phyloP scores from a whole-genome alignment of 2,329 filamentous ascomycete genomes.

The Trichoderma sp. region DNA sequence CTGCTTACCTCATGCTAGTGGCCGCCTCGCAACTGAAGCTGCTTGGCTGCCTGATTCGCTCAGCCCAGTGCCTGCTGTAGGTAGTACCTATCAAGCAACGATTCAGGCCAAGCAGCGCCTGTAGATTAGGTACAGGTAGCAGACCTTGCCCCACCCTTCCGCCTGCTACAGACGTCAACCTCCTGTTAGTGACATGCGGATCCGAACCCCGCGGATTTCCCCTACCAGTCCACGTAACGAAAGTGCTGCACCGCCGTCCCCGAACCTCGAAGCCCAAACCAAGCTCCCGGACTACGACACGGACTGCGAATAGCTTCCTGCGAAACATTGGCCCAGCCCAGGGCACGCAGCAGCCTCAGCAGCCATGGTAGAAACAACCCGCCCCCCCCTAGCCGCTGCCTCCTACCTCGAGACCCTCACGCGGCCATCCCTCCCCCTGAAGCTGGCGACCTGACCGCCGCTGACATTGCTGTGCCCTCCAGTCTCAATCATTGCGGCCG shows the following conservation, averaged over 20 bases:
- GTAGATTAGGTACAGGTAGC: too few species aligned
- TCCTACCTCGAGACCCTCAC: neutral
- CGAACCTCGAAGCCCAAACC: neutral
- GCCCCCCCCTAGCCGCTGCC: neutral
- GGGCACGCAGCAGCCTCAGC: constrained; percentile 23
- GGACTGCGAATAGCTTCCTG: constrained; percentile 23
- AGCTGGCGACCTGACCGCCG: constrained; percentile 14
- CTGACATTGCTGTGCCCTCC: constrained; percentile 14
- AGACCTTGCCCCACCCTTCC: constrained; percentile 22
- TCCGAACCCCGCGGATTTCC: constrained; percentile 25
- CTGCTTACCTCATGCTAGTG: neutral
- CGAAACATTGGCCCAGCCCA: constrained; percentile 13
- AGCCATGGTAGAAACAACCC: constrained; percentile 21
- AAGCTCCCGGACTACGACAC: constrained; percentile 4
- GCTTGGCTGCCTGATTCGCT: neutral
- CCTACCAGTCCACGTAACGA: constrained; percentile 10
- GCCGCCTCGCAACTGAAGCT: neutral
- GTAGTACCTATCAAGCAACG: neutral
- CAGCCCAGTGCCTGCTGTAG: too few species aligned
- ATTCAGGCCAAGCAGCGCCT: neutral
- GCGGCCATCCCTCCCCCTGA: neutral
- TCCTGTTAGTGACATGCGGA: constrained; percentile 19
- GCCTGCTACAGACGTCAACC: constrained; percentile 24
- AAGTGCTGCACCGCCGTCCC: neutral
- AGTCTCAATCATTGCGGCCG: constrained; percentile 95